These are phyloP conservation scores for Botryotinia globosa DNA, from an alignment of 2,329 filamentous ascomycete genomes.

Conservation along the genomic window DNA sequence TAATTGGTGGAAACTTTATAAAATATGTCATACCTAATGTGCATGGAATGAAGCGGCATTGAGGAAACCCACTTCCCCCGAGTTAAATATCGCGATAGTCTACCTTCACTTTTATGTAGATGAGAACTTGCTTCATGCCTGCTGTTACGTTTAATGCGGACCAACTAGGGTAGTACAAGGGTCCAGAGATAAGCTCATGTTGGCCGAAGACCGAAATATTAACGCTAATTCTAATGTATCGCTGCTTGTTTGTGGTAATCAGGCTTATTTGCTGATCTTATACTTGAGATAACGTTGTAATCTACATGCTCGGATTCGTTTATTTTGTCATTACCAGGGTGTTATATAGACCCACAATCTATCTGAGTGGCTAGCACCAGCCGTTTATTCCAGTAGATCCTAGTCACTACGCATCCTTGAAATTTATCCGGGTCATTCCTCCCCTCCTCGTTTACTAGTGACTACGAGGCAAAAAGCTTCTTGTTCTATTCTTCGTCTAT, in stretches of 20 bases:
- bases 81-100: background rate
- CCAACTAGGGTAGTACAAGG: background rate
- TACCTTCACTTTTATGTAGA: background rate
- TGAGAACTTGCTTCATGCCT: background rate
- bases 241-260: background rate
- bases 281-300: background rate
- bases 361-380: background rate
- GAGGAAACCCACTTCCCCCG: background rate
- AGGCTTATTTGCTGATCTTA: background rate
- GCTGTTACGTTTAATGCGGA: background rate
- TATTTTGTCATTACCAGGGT: background rate
- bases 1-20: background rate
- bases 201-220: background rate
- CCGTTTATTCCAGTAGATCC: background rate
- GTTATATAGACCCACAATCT: background rate
- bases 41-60: background rate
- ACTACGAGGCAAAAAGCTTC: background rate
- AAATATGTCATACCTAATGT: background rate
- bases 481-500: background rate
- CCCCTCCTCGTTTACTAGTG: background rate
- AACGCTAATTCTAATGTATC: background rate
- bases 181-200: background rate
- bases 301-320: background rate
- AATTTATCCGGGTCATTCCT: background rate
- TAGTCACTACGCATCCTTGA: background rate